A percentile compares a stretch with the other conserved stretches of the same genome.
phyloP scores from a whole-genome alignment of 2,329 filamentous ascomycete genomes.

The Calonectria hawksworthii region DNA sequence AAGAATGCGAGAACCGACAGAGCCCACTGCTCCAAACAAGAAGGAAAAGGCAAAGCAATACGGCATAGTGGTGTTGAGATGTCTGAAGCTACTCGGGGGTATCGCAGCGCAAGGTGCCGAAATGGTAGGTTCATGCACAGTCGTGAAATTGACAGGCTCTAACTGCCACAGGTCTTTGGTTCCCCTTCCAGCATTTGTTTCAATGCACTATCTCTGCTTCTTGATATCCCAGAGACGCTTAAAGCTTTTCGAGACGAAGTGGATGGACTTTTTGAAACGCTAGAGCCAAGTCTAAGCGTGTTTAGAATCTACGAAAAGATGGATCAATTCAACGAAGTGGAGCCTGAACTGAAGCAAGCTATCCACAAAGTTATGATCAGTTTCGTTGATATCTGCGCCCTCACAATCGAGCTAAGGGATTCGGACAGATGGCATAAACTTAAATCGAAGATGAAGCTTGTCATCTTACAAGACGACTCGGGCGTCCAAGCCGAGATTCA shows the following conservation, averaged over 20 bases:
- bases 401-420: neutral
- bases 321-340: constrained; percentile 2
- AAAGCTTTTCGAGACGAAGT: neutral
- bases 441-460: neutral
- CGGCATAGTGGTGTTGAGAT: neutral
- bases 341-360: neutral
- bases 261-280: neutral
- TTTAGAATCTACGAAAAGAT: constrained; percentile 6
- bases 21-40: neutral
- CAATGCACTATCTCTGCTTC: neutral
- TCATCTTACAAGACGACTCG: neutral
- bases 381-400: neutral
- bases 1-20: neutral
- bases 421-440: neutral
- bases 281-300: neutral
- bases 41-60: neutral
- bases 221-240: neutral
- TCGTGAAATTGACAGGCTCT: neutral
- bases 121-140: neutral
- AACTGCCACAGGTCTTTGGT: neutral
- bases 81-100: neutral
- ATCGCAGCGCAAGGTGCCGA: neutral
- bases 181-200: neutral
- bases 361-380: constrained; percentile 2
- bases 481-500: neutral